A percentile compares a stretch with the other conserved stretches of the same genome.
These are phyloP conservation scores for Talaromyces sp. DNA, from an alignment of 2,329 filamentous ascomycete species.

Conservation along the genomic window DNA sequence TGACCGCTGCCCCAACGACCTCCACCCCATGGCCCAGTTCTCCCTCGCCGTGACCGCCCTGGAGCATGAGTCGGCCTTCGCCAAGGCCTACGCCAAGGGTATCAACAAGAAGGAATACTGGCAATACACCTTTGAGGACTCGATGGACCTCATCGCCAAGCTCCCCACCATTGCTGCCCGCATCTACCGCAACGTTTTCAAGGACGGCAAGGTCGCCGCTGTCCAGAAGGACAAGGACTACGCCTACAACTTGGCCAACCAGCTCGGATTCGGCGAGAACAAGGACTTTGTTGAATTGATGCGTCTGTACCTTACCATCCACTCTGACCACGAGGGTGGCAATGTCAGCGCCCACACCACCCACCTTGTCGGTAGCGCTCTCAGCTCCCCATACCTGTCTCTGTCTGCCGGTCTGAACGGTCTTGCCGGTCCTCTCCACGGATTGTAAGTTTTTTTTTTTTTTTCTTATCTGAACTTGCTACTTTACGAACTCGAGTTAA, in stretches of 20 bases:
- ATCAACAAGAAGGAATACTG: slow-evolving; percentile 99
- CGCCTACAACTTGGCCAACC: slow-evolving; percentile 98
- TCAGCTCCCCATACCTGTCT: slow-evolving; percentile 96
- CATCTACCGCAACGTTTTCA: slow-evolving; percentile 99
- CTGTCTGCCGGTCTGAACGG: slow-evolving; percentile 95
- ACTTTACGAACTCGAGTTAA: neutral
- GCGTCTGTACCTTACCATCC: slow-evolving; percentile 98
- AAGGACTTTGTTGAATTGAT: slow-evolving; percentile 96
- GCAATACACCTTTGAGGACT: slow-evolving; percentile 98
- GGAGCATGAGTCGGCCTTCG: slow-evolving; percentile 95
- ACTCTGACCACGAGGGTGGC: slow-evolving; percentile 99
- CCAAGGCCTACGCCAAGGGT: slow-evolving; percentile 98
- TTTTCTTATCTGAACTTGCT: neutral
- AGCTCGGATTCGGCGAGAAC: slow-evolving; percentile 95
- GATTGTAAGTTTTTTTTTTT: slow-evolving; percentile 51
- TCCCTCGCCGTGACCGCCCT: slow-evolving; percentile 95
- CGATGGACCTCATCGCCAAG: slow-evolving; percentile 99
- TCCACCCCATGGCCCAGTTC: slow-evolving; percentile 99
- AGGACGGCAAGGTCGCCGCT: slow-evolving; percentile 95
- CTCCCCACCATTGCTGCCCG: slow-evolving; percentile 94
- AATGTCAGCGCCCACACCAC: slow-evolving; percentile 99
- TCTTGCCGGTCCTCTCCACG: slow-evolving; percentile 96
- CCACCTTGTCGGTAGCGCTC: slow-evolving; percentile 91
- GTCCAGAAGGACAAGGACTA: slow-evolving; percentile 99
- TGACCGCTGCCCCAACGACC: slow-evolving; percentile 97